A percentile compares a stretch with the other conserved stretches of the same genome.
phyloP scores from a whole-genome alignment of 768 basidiomycete genomes.

The Lactarius sanguifluus region DNA sequence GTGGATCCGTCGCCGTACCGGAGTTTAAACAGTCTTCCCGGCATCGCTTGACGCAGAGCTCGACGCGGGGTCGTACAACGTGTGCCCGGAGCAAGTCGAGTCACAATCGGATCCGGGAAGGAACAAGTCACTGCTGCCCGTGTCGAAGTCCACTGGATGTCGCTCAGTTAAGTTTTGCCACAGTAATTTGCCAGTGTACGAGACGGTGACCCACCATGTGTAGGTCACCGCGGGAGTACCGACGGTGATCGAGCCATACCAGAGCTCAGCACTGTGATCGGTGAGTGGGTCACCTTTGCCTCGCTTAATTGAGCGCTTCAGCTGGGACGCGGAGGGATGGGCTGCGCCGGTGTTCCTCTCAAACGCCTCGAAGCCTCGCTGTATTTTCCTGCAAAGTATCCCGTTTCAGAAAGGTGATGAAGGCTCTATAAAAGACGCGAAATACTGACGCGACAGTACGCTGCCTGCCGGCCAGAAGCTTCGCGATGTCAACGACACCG shows the following conservation, averaged over 20 bases:
- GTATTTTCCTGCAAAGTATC: conserved; percentile 21
- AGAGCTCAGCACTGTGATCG: conserved; percentile 12
- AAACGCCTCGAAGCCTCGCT: conserved; percentile 15
- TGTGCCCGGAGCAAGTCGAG: conserved; percentile 33
- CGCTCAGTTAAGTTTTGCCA: background rate
- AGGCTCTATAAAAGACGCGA: background rate
- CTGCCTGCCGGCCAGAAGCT: background rate
- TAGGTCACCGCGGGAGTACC: conserved; percentile 26
- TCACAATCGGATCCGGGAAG: conserved; percentile 37
- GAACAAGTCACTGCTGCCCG: conserved; percentile 37
- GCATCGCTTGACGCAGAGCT: conserved; percentile 31
- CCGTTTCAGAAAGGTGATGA: background rate
- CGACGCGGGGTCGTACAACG: background rate
- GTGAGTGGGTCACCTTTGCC: conserved; percentile 15
- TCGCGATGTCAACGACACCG: conserved; percentile 11
- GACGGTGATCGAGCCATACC: conserved; percentile 28
- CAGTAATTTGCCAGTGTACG: too few relatives aligned
- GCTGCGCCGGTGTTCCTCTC: conserved; percentile 25
- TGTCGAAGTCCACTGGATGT: conserved; percentile 42
- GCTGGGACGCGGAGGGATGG: conserved; percentile 11
- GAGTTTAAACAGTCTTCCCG: conserved; percentile 35
- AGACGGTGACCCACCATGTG: conserved; percentile 10
- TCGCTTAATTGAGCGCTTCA: conserved; percentile 8
- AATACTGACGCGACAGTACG: conserved; percentile 8
- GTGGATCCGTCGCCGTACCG: conserved; percentile 42